Conservation (phyloP, 768 basidiomycete species). For the Pilatotrama ljubarskyi region DNA sequence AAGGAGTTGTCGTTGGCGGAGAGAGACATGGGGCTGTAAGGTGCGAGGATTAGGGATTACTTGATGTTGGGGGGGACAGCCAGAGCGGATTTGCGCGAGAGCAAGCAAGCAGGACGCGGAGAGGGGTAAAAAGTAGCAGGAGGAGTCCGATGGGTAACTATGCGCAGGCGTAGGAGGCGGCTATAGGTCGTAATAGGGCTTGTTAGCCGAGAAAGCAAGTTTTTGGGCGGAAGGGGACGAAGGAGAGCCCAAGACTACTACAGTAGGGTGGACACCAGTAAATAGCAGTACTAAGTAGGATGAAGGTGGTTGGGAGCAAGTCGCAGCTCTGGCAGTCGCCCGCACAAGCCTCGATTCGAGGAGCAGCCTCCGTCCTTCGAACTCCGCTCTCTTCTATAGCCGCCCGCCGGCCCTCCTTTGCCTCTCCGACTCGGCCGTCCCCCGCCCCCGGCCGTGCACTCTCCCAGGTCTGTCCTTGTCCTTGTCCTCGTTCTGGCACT, state of each 20-base stretch:
- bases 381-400: constrained; percentile 33
- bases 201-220: constrained; percentile 33
- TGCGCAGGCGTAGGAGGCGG: constrained; percentile 34
- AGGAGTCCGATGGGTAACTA: constrained; percentile 41
- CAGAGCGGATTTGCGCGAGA: constrained; percentile 31
- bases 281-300: constrained; percentile 56
- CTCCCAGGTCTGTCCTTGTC: background rate
- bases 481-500: background rate
- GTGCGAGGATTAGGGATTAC: constrained; percentile 83
- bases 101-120: constrained; percentile 29
- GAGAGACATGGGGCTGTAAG: constrained; percentile 85
- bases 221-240: constrained; percentile 41
- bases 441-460: background rate
- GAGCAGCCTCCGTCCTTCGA: background rate
- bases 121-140: constrained; percentile 30
- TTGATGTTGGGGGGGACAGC: constrained; percentile 33
- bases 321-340: constrained; percentile 16
- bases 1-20: constrained; percentile 84
- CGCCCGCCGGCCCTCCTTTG: constrained; percentile 20
- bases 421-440: background rate
- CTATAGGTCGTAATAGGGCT: constrained; percentile 42
- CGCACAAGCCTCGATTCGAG: background rate
- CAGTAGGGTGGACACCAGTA: constrained; percentile 52
- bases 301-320: constrained; percentile 42
- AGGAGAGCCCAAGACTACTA: constrained; percentile 52